Conservation (phyloP, 1,139 yeast species). For the Blastobotrys proliferans region DNA sequence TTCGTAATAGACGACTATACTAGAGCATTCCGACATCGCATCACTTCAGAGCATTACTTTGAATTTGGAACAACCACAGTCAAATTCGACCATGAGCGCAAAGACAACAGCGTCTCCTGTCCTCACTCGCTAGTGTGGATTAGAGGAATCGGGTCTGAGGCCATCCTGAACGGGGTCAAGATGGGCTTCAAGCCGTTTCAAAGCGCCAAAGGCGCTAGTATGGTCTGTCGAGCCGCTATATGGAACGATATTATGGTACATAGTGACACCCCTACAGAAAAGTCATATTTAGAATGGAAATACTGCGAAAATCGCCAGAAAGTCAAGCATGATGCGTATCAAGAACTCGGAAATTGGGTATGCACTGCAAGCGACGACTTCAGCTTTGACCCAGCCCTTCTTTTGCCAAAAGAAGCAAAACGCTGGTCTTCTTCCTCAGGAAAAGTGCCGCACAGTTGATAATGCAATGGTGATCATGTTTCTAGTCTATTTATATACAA, state of each 20-base stretch:
- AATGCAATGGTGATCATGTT: conserved; percentile 2
- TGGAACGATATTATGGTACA: conserved; percentile 4
- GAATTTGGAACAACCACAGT: conserved; percentile 14
- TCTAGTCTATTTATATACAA: background rate
- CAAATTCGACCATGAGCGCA: conserved; percentile 18
- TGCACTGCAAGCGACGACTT: conserved; percentile 32
- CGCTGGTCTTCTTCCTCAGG: no score
- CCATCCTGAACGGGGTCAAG: conserved; percentile 32
- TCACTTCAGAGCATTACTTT: conserved; percentile 6
- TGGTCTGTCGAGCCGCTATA: conserved; percentile 22
- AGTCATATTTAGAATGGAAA: conserved; percentile 18
- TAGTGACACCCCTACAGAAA: background rate
- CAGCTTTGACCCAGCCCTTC: conserved; percentile 7
- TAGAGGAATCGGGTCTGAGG: conserved; percentile 22
- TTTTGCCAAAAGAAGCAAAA: conserved; percentile 10
- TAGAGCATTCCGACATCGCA: conserved; percentile 36
- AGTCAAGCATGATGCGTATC: conserved; percentile 24
- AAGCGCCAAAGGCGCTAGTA: conserved; percentile 24
- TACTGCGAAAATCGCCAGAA: conserved; percentile 17
- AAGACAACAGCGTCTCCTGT: conserved; percentile 20
- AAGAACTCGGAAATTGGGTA: conserved; percentile 28
- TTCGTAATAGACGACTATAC: conserved; percentile 38
- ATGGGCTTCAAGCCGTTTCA: conserved; percentile 33
- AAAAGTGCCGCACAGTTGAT: no score
- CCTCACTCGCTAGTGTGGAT: conserved; percentile 24